Evolutionary conservation across 2,329 filamentous ascomycete genomes (phyloP).

Genomic region (Nakataea oryzae): DNA sequence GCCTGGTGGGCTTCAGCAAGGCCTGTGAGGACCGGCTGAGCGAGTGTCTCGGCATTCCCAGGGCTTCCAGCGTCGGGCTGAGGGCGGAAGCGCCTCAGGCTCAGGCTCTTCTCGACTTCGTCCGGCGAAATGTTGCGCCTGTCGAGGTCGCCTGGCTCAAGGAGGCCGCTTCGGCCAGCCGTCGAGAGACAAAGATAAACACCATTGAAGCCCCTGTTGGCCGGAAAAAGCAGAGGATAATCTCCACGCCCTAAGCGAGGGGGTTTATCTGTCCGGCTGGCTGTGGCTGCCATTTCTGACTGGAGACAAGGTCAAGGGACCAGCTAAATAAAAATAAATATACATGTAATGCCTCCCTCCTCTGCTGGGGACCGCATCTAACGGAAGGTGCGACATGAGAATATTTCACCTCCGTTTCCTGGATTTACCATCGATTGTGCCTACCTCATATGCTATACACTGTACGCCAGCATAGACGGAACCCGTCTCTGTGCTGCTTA

Average conservation of each 20-base stretch:
- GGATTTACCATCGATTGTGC: too few relatives aligned
- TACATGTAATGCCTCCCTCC: neutral
- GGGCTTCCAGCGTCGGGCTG: conserved; percentile 55
- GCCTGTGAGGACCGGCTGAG: conserved; percentile 47
- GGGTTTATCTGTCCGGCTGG: neutral
- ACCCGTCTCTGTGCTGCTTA: neutral
- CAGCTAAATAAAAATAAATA: neutral
- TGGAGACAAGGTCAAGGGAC: neutral
- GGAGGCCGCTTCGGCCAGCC: conserved; percentile 23
- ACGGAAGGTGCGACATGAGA: neutral
- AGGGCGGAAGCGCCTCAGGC: conserved; percentile 44
- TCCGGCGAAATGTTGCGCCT: conserved; percentile 37
- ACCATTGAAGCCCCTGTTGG: conserved; percentile 29
- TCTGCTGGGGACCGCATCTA: neutral
- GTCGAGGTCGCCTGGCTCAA: conserved; percentile 47
- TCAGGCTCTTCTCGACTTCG: conserved; percentile 44
- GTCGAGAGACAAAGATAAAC: conserved; percentile 36
- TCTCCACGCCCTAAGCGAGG: neutral
- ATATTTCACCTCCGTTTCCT: too few relatives aligned
- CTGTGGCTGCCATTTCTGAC: neutral
- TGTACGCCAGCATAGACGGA: too few relatives aligned
- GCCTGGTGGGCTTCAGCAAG: conserved; percentile 53
- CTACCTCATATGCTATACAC: too few relatives aligned
- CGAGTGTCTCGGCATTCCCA: conserved; percentile 46
- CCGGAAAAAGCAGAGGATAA: conserved; percentile 18